Conservation (phyloP, 768 basidiomycete species). For the Lactifluus volemus region DNA sequence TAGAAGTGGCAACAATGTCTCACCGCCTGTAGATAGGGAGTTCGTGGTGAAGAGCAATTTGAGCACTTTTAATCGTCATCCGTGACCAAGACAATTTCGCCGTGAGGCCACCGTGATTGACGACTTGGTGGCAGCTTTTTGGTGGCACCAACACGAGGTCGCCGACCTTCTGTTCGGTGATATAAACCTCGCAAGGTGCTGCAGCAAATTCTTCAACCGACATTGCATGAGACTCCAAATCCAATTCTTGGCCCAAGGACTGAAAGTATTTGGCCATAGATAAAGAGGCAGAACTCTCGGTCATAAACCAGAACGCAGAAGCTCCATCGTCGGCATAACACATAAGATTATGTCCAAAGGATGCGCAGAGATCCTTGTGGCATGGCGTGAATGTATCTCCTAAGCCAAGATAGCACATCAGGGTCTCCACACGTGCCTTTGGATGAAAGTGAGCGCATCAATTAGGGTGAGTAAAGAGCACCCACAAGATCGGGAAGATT, state of each 20-base stretch:
- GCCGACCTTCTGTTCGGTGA: slow-evolving; percentile 65
- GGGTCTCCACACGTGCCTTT: slow-evolving; percentile 46
- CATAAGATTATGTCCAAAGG: slow-evolving; percentile 84
- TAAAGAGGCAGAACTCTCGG: slow-evolving; percentile 47
- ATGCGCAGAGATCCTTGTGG: slow-evolving; percentile 80
- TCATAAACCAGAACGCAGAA: slow-evolving; percentile 86
- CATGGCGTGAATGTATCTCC: slow-evolving; percentile 79
- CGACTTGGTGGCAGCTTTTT: slow-evolving; percentile 74
- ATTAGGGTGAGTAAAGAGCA: slow-evolving; percentile 10
- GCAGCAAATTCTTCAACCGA: slow-evolving; percentile 52
- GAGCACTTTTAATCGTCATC: slow-evolving; percentile 61
- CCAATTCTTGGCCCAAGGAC: slow-evolving; percentile 49
- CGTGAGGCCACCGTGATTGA: slow-evolving; percentile 73
- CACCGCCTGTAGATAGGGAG: slow-evolving; percentile 76
- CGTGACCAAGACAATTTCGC: slow-evolving; percentile 83
- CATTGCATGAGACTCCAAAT: slow-evolving; percentile 63
- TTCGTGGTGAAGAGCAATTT: slow-evolving; percentile 57
- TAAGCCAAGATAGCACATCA: slow-evolving; percentile 81
- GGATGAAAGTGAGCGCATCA: not conserved
- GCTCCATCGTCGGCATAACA: slow-evolving; percentile 65
- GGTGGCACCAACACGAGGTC: slow-evolving; percentile 79
- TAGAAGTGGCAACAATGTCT: slow-evolving; percentile 7
- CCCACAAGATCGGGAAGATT: slow-evolving; percentile 47
- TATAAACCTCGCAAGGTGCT: slow-evolving; percentile 62
- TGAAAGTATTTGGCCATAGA: slow-evolving; percentile 50